Percentiles rank a stretch among this genome's conserved stretches.
Conservation (phyloP, 2,329 filamentous ascomycete genomes). For the Diaporthe amygdali region DNA sequence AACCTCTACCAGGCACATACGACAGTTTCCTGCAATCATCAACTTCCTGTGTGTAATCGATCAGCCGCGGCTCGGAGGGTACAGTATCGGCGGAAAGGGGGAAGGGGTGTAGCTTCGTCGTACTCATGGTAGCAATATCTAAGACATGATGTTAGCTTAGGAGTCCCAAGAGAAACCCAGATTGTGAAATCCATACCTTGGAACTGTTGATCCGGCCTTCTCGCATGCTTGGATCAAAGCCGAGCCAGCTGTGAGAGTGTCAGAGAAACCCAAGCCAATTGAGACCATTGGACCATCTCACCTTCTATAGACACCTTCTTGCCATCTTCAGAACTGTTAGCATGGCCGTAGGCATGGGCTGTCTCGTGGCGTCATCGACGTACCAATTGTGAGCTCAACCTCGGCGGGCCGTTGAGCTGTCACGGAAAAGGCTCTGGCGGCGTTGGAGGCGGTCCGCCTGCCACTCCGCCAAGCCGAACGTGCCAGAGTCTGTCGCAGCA, state of each 20-base stretch:
- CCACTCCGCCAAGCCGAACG: slow-evolving; percentile 72
- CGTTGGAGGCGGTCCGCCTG: slow-evolving; percentile 58
- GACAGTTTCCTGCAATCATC: slow-evolving; percentile 98
- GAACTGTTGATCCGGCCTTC: slow-evolving; percentile 90
- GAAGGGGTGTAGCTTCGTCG: slow-evolving; percentile 43
- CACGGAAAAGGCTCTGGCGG: slow-evolving; percentile 81
- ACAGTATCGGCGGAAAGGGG: slow-evolving; percentile 32
- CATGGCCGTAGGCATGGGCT: slow-evolving; percentile 23
- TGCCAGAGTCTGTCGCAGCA: slow-evolving; percentile 72
- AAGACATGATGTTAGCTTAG: slow-evolving; percentile 16
- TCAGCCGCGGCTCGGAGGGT: slow-evolving; percentile 41
- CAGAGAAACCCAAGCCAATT: slow-evolving; percentile 20
- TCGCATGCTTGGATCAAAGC: slow-evolving; percentile 99
- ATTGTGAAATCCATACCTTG: slow-evolving; percentile 63
- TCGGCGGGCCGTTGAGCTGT: slow-evolving; percentile 81
- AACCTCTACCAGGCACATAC: slow-evolving; percentile 99
- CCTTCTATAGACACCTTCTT: slow-evolving; percentile 98
- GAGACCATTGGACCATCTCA: slow-evolving; percentile 47
- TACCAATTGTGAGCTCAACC: slow-evolving; percentile 96
- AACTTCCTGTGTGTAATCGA: slow-evolving; percentile 72
- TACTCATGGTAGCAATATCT: slow-evolving; percentile 99
- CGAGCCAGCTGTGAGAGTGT: slow-evolving; percentile 74
- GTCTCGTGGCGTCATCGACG: slow-evolving; percentile 38
- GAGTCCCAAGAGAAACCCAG: not conserved
- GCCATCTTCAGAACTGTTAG: slow-evolving; percentile 70